A percentile compares a stretch with the other conserved stretches of the same genome.
phyloP scores from a whole-genome alignment of 495 filamentous ascomycete species.

The Bombardia bombarda region DNA sequence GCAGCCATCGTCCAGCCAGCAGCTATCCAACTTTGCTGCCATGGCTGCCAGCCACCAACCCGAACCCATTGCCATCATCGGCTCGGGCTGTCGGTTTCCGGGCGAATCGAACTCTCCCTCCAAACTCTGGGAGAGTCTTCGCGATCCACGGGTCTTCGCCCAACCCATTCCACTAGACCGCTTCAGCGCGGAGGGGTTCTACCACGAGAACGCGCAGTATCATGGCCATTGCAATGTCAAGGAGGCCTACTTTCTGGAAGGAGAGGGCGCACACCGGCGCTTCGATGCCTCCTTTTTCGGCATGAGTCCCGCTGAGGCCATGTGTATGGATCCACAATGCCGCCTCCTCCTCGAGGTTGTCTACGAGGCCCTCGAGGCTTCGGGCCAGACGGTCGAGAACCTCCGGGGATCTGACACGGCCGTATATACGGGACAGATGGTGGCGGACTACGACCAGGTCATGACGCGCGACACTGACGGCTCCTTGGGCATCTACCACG shows the following conservation, averaged over 20 bases:
- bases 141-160: conserved; percentile 4
- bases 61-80: conserved; percentile 23
- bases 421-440: conserved; percentile 9
- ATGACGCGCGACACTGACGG: neutral
- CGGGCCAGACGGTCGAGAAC: conserved; percentile 59
- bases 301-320: conserved; percentile 7
- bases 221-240: conserved; percentile 26
- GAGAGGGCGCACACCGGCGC: conserved; percentile 7
- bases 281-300: conserved; percentile 50
- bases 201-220: conserved; percentile 40
- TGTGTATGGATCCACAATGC: conserved; percentile 61
- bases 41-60: too few relatives aligned
- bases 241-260: conserved; percentile 59
- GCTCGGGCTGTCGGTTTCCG: conserved; percentile 16
- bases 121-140: conserved; percentile 13
- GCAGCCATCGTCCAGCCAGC: too few relatives aligned
- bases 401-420: conserved; percentile 26
- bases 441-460: conserved; percentile 20
- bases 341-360: conserved; percentile 52
- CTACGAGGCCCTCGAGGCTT: conserved; percentile 76
- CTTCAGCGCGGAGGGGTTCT: conserved; percentile 10
- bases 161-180: conserved; percentile 6
- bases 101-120: conserved; percentile 8
- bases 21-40: too few relatives aligned
- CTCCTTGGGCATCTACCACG: conserved; percentile 37